phyloP scores from a whole-genome alignment of 345 rosid species.

The Jatropha curcas region DNA sequence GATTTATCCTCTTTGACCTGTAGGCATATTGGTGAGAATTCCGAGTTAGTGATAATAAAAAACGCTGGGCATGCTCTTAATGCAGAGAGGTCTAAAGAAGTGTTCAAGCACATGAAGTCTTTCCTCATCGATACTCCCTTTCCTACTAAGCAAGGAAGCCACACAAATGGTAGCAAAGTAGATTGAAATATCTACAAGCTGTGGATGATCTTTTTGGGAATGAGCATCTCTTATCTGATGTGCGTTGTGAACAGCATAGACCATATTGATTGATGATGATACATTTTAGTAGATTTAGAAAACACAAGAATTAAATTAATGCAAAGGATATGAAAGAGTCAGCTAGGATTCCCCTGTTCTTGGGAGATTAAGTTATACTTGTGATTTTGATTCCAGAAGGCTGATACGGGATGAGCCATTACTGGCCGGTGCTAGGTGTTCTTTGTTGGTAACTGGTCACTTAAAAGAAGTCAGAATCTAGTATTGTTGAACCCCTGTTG shows the following conservation, averaged over 20 bases:
- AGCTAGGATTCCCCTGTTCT: too few species aligned
- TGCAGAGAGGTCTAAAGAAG: conserved; percentile 66
- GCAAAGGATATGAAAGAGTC: too few species aligned
- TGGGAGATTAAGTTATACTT: too few species aligned
- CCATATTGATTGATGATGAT: too few species aligned
- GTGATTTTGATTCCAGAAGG: too few species aligned
- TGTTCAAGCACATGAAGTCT: conserved; percentile 58
- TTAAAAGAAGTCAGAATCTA: too few species aligned
- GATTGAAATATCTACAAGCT: conserved; percentile 30
- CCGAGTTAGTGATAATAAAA: conserved; percentile 57
- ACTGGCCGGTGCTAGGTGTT: too few species aligned
- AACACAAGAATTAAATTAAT: too few species aligned
- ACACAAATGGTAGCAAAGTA: conserved; percentile 33
- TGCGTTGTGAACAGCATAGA: background rate
- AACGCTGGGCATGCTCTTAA: conserved; percentile 80
- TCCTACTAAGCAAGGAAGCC: conserved; percentile 25
- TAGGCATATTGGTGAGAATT: conserved; percentile 67
- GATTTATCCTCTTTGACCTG: background rate
- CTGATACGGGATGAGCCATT: too few species aligned
- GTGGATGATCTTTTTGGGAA: background rate
- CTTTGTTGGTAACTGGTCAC: too few species aligned
- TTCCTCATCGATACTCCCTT: conserved; percentile 53
- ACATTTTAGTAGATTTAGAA: too few species aligned
- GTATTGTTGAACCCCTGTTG: too few species aligned
- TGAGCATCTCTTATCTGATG: background rate